Evolutionary conservation across 306 rosid genomes (phyloP), one percentile per base, ranked within the genome.

Genomic region (Dryas alaskensis): DNA sequence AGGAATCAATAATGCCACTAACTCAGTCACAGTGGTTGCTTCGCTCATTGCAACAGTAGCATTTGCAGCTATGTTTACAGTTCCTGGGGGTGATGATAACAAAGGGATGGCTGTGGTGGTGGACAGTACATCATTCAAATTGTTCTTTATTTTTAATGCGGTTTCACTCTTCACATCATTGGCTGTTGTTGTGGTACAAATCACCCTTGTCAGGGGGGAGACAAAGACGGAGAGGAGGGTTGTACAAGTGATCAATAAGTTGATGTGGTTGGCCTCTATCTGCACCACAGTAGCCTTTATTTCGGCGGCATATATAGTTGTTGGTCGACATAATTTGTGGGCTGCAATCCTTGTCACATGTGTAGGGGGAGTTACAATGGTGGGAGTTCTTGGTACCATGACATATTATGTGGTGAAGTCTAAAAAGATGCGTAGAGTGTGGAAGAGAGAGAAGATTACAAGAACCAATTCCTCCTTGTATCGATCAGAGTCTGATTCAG

Each of bases 221-320:
- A 75, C 76, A 37, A 89, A 89, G 79, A 17, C 94, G 0, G 98
- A 91, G 80, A 89, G 91, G 61, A 82, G 70, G 79, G 98, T 93
- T 48, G 85, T 85, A 40, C 89, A 83, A 70, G 94, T 93, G 80
- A 89, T 93, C 74, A 93, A 93, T 55, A 93, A 93, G 89, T 61
- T 89, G 86, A 89, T 93, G 98, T 91, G 97, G 97, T 73, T 93
- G 72, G 98, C 98, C 73, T 85, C 96, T 44, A 87, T 87, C 2
- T 78, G 88, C 74, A 91, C 94, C 53, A 76, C 97, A 1, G 73
- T 91, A 67, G 87, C 98, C 2, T 93, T 88, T 78, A 68, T 85
- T 27, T 76, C 98, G 11, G 84, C 97, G 14, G 77, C 98, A 67
- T 91, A 89, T 73, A 93, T 91, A 67, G 89, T 91, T 4, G 84